A percentile compares a stretch with the other conserved stretches of the same genome.
These are phyloP conservation scores for Moricandia moricandioides DNA, from an alignment of 345 rosid genomes.

Conservation along the genomic window DNA sequence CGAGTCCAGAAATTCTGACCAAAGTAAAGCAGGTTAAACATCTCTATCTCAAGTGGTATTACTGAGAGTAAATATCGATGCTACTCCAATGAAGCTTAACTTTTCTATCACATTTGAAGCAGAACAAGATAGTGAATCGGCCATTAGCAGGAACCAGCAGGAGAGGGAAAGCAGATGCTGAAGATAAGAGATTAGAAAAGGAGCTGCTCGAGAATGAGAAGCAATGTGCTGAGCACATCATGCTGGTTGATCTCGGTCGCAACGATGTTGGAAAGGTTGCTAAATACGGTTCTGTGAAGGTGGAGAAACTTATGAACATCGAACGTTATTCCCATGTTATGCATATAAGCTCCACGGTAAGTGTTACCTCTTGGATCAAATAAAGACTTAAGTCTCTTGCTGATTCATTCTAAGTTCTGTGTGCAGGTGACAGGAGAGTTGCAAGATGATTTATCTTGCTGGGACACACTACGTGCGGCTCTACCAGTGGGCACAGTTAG, in stretches of 20 bases:
- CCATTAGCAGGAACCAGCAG: constrained; percentile 86
- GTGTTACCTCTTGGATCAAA: neutral
- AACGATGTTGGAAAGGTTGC: constrained; percentile 95
- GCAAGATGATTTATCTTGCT: constrained; percentile 60
- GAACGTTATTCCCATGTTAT: constrained; percentile 91
- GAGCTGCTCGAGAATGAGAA: constrained; percentile 63
- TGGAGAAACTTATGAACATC: constrained; percentile 83
- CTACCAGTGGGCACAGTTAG: constrained; percentile 91
- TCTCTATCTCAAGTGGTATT: neutral
- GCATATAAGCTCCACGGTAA: constrained; percentile 97
- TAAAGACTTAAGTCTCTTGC: too few relatives aligned
- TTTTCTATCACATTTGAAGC: constrained; percentile 13
- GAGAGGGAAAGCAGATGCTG: constrained; percentile 66
- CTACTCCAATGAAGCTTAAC: neutral
- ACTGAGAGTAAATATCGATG: neutral
- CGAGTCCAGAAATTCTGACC: constrained; percentile 94
- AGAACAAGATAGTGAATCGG: constrained; percentile 82
- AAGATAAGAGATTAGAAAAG: constrained; percentile 54
- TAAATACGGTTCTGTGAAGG: constrained; percentile 74
- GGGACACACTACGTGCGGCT: constrained; percentile 83
- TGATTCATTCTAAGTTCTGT: neutral
- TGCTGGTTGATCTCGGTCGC: constrained; percentile 88
- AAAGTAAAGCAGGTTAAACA: constrained; percentile 67
- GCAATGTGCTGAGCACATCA: constrained; percentile 85
- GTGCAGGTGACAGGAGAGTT: constrained; percentile 81